Evolutionary conservation across 202 grass and related monocot species (phyloP), one percentile per base, ranked within the genome.

Genomic region (Thinopyrum obtusiflorum): DNA sequence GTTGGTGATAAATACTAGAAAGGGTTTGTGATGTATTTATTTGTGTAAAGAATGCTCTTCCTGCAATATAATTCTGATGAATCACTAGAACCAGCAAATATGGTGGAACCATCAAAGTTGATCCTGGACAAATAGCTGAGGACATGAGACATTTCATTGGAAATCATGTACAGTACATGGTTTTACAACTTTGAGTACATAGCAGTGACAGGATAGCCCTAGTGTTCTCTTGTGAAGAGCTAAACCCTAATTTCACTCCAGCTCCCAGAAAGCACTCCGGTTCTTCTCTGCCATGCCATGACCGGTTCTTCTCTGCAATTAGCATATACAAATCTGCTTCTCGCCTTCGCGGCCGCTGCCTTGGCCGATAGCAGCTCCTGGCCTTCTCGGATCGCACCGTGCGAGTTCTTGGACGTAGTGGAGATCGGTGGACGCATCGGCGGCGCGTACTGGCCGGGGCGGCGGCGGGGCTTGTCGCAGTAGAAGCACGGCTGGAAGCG

Each of bases 201-300:
- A 42, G 13, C 13, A 49, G 46, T 49, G 46, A 15, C 46, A 17
- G 13, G 13, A 55, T 17, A 55, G 49, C 14, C 6, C 46, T 42
- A 11, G 49, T 55, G 49, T 55, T 7, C 5, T 51, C 15, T 55
- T 55, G 15, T 18, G 47, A 53, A 18, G 47, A 7, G 47, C 47
- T 53, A 53, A 53, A 18, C 47, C 15, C 83, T 69, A 82, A 53
- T 17, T 37, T 85, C 65, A 83, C 79, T 79, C 65, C 7, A 89
- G 71, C 29, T 78, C 63, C 83, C 70, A 82, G 17, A 81, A 63
- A 2, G 23, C 47, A 6, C 47, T 39, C 36, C 37, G 8, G 37
- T 39, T 39, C 37, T 39, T 39, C 9, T 11, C 37, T 37, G 7
- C 36, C 36, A 29, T 32, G 31, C 31, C 31, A 39, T 39, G 9